Conservation (phyloP, 371 early-diverging fungal species). For the Rhizopus delemar region DNA sequence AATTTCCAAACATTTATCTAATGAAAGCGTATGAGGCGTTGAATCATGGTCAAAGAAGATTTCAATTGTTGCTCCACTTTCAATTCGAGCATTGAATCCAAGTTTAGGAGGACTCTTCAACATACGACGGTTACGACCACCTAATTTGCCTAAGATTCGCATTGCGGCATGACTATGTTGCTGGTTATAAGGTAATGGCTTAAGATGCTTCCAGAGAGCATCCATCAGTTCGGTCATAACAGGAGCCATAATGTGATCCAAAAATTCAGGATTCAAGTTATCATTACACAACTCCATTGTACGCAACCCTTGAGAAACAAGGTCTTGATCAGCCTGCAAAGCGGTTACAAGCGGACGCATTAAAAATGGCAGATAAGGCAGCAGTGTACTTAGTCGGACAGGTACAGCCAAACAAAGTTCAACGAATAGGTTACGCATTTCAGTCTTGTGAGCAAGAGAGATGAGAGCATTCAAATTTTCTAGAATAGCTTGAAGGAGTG, state of each 20-base stretch:
- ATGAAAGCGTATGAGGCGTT: slow-evolving; percentile 53
- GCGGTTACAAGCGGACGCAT: slow-evolving; percentile 97
- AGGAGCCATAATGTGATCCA: slow-evolving; percentile 95
- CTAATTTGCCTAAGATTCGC: slow-evolving; percentile 97
- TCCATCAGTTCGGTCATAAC: slow-evolving; percentile 92
- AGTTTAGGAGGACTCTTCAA: slow-evolving; percentile 70
- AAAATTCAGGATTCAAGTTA: slow-evolving; percentile 94
- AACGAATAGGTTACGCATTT: slow-evolving; percentile 85
- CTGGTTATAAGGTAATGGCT: slow-evolving; percentile 82
- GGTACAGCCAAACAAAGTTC: slow-evolving; percentile 96
- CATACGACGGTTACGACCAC: slow-evolving; percentile 85
- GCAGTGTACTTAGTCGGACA: slow-evolving; percentile 90
- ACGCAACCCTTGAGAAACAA: slow-evolving; percentile 93
- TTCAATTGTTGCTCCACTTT: slow-evolving; percentile 66
- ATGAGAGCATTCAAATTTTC: slow-evolving; percentile 87
- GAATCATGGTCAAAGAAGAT: slow-evolving; percentile 62
- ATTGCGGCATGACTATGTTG: slow-evolving; percentile 84
- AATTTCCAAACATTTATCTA: slow-evolving; percentile 58
- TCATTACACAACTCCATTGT: slow-evolving; percentile 98
- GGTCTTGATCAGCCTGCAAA: slow-evolving; percentile 86
- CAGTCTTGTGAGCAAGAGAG: slow-evolving; percentile 76
- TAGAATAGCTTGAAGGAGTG: slow-evolving; percentile 86
- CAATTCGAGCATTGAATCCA: slow-evolving; percentile 43
- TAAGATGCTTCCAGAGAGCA: slow-evolving; percentile 88
- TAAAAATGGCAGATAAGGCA: slow-evolving; percentile 93